phyloP scores from a whole-genome alignment of 371 early-diverging fungal species.

The Zancudomyces culisetae region DNA sequence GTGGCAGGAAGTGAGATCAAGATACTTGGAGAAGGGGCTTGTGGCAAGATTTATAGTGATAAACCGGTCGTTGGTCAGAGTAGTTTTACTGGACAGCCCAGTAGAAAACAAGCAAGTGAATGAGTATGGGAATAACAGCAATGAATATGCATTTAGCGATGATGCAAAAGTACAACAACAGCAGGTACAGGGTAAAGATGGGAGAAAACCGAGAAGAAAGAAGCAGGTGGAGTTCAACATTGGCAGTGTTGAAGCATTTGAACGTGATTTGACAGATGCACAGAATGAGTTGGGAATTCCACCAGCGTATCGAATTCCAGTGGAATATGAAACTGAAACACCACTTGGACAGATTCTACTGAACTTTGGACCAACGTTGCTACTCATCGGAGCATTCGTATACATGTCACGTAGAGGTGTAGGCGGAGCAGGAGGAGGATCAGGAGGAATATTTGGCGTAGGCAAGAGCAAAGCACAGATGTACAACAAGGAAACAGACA shows the following conservation, averaged over 20 bases:
- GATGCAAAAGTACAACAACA: slow-evolving; percentile 4
- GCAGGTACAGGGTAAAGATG: not conserved
- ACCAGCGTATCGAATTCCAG: slow-evolving; percentile 69
- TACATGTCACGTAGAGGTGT: slow-evolving; percentile 67
- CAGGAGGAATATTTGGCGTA: slow-evolving; percentile 82
- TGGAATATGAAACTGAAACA: slow-evolving; percentile 63
- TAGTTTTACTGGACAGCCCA: slow-evolving; percentile 29
- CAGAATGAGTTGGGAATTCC: slow-evolving; percentile 84
- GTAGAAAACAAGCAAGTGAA: not conserved
- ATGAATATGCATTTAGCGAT: not conserved
- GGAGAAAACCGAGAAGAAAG: too few relatives aligned
- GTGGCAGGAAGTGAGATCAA: slow-evolving; percentile 77
- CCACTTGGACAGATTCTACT: slow-evolving; percentile 43
- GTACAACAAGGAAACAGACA: slow-evolving; percentile 91
- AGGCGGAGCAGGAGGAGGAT: slow-evolving; percentile 31
- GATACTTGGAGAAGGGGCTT: slow-evolving; percentile 74
- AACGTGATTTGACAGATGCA: slow-evolving; percentile 71
- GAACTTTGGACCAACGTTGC: slow-evolving; percentile 81
- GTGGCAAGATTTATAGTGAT: slow-evolving; percentile 75
- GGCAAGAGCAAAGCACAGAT: slow-evolving; percentile 90
- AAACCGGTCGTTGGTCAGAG: slow-evolving; percentile 65
- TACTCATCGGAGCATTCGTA: slow-evolving; percentile 68
- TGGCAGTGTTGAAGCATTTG: slow-evolving; percentile 89
- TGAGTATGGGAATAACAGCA: not conserved
- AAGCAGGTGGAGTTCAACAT: slow-evolving; percentile 53